Percentiles rank a stretch among this genome's conserved stretches.
Evolutionary conservation across 306 rosid genomes (phyloP).

Genomic region (Elaeagnus macrophylla): DNA sequence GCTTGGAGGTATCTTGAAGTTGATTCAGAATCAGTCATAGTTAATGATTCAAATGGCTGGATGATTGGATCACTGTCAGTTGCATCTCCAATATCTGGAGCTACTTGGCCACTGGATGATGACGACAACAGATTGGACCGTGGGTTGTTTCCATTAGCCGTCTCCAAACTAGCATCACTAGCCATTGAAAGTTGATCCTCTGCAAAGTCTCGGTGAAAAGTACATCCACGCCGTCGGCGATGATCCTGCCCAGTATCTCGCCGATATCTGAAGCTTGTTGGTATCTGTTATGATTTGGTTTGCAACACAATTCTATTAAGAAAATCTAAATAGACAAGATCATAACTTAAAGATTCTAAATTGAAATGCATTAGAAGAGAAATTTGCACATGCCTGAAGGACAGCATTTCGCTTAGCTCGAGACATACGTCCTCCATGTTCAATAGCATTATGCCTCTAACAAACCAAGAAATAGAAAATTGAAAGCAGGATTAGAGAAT

Average conservation of each 20-base stretch:
- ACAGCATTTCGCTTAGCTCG: slow-evolving; percentile 94
- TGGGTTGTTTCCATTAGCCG: slow-evolving; percentile 40
- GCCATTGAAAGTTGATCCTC: slow-evolving; percentile 72
- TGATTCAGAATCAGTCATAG: slow-evolving; percentile 40
- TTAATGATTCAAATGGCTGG: slow-evolving; percentile 53
- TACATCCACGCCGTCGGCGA: slow-evolving; percentile 60
- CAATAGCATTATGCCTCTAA: slow-evolving; percentile 79
- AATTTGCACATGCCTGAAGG: slow-evolving; percentile 46
- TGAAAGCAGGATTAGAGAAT: neutral
- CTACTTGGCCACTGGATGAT: slow-evolving; percentile 31
- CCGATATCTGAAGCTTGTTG: slow-evolving; percentile 74
- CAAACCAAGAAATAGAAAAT: slow-evolving; percentile 8
- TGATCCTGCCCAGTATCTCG: slow-evolving; percentile 58
- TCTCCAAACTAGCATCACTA: slow-evolving; percentile 77
- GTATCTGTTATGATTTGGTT: slow-evolving; percentile 44
- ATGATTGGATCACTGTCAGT: slow-evolving; percentile 47
- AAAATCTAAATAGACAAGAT: neutral
- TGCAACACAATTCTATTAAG: slow-evolving; percentile 1
- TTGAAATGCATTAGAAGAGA: neutral
- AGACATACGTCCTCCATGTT: slow-evolving; percentile 95
- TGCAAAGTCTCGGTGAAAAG: slow-evolving; percentile 57
- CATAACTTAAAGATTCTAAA: too few relatives aligned
- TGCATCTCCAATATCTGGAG: slow-evolving; percentile 31
- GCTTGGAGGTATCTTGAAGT: slow-evolving; percentile 84
- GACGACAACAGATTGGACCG: slow-evolving; percentile 22